Evolutionary conservation across 2,329 filamentous ascomycete species (phyloP).

Genomic region (Emericellopsis atlantica): DNA sequence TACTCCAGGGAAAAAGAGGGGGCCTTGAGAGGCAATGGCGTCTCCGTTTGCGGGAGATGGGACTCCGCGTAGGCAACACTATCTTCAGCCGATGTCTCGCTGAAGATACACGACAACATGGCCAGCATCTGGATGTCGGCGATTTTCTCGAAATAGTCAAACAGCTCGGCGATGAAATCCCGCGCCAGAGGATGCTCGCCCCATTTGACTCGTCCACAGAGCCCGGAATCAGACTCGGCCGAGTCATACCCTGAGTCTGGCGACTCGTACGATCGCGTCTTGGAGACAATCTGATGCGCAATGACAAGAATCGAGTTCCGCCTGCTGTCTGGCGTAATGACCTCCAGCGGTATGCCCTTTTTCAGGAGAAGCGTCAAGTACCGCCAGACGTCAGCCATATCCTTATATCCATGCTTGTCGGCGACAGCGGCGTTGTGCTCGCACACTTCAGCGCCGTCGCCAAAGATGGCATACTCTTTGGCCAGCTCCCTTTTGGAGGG

Average conservation of each 20-base stretch:
- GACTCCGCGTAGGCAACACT: conserved; percentile 45
- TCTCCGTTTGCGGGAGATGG: conserved; percentile 44
- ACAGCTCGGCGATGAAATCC: conserved; percentile 48
- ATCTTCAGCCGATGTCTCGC: conserved; percentile 43
- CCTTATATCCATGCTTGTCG: conserved; percentile 52
- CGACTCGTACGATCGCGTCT: conserved; percentile 7
- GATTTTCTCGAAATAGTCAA: conserved; percentile 47
- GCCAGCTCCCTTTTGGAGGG: conserved; percentile 71
- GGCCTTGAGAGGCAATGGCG: conserved; percentile 51
- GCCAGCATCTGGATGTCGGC: conserved; percentile 59
- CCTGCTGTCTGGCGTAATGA: conserved; percentile 40
- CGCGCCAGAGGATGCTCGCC: conserved; percentile 51
- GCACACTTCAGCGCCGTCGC: conserved; percentile 70
- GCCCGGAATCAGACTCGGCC: conserved; percentile 6
- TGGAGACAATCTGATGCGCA: conserved; percentile 46
- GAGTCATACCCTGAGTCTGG: conserved; percentile 4
- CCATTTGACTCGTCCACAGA: conserved; percentile 55
- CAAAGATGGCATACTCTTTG: conserved; percentile 70
- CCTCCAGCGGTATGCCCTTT: conserved; percentile 60
- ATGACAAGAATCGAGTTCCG: conserved; percentile 55
- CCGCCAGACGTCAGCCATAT: conserved; percentile 74
- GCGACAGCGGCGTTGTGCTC: conserved; percentile 73
- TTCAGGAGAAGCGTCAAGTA: conserved; percentile 67
- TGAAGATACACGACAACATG: conserved; percentile 60
- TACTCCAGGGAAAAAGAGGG: conserved; percentile 56